Conservation (phyloP, 139 green algal genomes). For the Ettlia oleoabundans region DNA sequence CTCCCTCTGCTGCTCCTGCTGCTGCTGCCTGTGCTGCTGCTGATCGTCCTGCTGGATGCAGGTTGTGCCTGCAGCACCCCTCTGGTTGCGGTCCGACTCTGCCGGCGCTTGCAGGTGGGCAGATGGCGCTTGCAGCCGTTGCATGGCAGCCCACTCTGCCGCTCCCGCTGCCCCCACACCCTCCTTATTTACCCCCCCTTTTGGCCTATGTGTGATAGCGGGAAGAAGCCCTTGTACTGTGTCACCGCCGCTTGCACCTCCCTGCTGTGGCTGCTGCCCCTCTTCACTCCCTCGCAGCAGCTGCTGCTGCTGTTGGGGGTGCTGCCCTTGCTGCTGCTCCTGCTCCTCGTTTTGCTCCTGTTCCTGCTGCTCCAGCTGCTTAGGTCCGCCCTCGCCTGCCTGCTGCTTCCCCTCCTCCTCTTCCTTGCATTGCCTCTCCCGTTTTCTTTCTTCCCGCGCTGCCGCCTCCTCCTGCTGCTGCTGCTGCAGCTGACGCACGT, state of each 20-base stretch:
- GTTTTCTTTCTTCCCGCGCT: too few species aligned
- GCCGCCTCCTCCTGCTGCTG: not conserved
- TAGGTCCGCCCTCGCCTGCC: not conserved
- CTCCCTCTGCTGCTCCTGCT: not conserved
- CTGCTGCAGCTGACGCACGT: constrained; percentile 25
- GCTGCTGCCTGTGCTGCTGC: not conserved
- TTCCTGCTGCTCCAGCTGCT: not conserved
- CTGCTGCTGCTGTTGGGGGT: not conserved
- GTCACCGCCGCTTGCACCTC: too few species aligned
- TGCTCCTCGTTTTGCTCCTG: not conserved
- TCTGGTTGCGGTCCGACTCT: too few species aligned
- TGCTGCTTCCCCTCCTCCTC: not conserved
- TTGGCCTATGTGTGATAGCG: too few species aligned
- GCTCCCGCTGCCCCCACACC: too few species aligned
- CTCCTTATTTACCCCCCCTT: too few species aligned
- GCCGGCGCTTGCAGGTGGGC: too few species aligned
- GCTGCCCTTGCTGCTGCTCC: not conserved
- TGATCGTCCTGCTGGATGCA: too few species aligned
- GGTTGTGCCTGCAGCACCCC: too few species aligned
- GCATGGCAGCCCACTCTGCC: too few species aligned
- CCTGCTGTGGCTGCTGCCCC: not conserved
- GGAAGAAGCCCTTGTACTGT: too few species aligned
- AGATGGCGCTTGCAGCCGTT: too few species aligned
- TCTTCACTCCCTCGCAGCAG: not conserved
- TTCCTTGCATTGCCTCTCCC: not conserved